phyloP scores from a whole-genome alignment of 2,329 filamentous ascomycete species.

The Verticillium alfalfae region DNA sequence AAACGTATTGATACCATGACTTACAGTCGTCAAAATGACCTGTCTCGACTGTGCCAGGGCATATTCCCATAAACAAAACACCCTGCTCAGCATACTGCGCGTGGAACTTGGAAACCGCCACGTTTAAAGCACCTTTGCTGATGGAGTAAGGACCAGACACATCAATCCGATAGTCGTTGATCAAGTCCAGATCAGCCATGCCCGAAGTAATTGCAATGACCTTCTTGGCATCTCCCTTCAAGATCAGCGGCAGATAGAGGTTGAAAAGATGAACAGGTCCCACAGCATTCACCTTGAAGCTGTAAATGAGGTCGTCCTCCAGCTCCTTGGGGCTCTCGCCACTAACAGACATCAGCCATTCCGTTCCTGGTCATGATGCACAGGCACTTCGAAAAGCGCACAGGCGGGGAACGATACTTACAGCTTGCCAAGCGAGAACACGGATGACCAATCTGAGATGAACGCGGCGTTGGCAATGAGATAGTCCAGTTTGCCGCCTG shows the following conservation, averaged over 20 bases:
- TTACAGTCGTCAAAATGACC: constrained; percentile 21
- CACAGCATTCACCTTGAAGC: constrained; percentile 36
- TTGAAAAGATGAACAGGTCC: constrained; percentile 48
- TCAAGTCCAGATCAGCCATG: constrained; percentile 38
- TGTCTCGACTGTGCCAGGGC: constrained; percentile 44
- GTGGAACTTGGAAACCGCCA: constrained; percentile 46
- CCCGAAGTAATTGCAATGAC: constrained; percentile 45
- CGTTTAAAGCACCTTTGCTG: constrained; percentile 48
- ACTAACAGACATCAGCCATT: background rate
- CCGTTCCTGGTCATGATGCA: too few relatives aligned
- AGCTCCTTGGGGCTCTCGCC: constrained; percentile 2
- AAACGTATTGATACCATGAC: background rate
- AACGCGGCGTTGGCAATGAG: constrained; percentile 45
- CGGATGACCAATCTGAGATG: constrained; percentile 14
- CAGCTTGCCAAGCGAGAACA: constrained; percentile 28
- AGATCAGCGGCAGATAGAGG: constrained; percentile 45
- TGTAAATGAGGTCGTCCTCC: constrained; percentile 22
- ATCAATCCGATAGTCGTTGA: constrained; percentile 27
- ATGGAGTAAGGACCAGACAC: constrained; percentile 33
- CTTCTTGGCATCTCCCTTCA: constrained; percentile 46
- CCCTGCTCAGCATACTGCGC: constrained; percentile 42
- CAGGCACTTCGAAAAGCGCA: too few relatives aligned
- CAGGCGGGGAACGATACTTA: constrained; percentile 15
- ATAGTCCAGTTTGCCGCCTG: constrained; percentile 37
- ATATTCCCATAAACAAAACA: constrained; percentile 45